A percentile compares a stretch with the other conserved stretches of the same genome.
phyloP scores from a whole-genome alignment of 202 grass and related monocot genomes.

The Digitaria exilis region DNA sequence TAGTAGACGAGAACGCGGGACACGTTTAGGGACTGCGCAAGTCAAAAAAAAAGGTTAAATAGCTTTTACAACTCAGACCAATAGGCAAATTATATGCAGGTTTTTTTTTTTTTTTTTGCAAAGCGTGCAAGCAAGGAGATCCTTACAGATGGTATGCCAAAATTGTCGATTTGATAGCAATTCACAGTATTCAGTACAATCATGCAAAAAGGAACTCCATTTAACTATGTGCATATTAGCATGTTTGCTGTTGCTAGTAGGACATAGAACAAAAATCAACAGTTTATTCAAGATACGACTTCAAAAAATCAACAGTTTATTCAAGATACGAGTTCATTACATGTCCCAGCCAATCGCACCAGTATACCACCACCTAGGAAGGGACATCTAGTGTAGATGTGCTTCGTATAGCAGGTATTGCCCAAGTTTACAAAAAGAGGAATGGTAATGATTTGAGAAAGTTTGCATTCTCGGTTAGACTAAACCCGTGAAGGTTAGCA shows the following conservation, averaged over 20 bases:
- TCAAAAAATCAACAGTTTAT: neutral
- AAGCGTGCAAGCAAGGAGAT: neutral
- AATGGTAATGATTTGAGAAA: neutral
- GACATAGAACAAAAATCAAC: neutral
- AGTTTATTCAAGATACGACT: too few relatives aligned
- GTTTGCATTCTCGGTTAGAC: neutral
- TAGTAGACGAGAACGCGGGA: neutral
- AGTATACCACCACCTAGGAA: neutral
- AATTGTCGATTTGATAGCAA: neutral
- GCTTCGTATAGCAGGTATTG: neutral
- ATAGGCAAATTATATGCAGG: neutral
- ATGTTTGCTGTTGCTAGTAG: neutral
- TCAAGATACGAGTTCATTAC: too few relatives aligned
- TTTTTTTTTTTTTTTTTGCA: neutral
- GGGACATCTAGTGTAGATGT: neutral
- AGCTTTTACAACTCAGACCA: neutral
- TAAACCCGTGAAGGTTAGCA: neutral
- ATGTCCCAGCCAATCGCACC: neutral
- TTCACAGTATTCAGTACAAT: neutral
- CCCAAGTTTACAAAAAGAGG: neutral
- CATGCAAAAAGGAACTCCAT: neutral
- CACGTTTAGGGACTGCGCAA: neutral
- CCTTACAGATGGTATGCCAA: neutral
- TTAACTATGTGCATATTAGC: neutral
- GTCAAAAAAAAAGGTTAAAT: neutral